These are phyloP conservation scores for Tolypocladium cylindrosporum DNA, from an alignment of 2,329 filamentous ascomycete genomes.

Conservation along the genomic window DNA sequence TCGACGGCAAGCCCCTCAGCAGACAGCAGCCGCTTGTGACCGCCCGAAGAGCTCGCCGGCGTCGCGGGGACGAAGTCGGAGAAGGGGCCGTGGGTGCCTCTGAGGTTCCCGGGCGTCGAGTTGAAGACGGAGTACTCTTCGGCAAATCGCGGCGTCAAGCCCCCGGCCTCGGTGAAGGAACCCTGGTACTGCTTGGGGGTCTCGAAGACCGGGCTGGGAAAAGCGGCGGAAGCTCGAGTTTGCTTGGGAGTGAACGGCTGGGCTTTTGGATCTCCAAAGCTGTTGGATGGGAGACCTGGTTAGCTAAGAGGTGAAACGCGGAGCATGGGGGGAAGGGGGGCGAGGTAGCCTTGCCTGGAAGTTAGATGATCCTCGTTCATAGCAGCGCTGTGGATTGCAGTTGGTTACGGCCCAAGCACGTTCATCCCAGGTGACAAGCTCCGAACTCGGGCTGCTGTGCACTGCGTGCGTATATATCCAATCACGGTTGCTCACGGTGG, in stretches of 20 bases:
- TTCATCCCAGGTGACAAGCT: slow-evolving; percentile 8
- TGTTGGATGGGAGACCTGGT: slow-evolving; percentile 24
- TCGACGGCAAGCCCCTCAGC: slow-evolving; percentile 37
- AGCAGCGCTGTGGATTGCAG: slow-evolving; percentile 31
- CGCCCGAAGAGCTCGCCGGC: slow-evolving; percentile 21
- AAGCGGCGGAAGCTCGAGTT: slow-evolving; percentile 43
- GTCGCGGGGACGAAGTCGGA: slow-evolving; percentile 30
- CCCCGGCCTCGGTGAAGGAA: slow-evolving; percentile 37
- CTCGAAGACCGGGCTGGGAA: slow-evolving; percentile 46
- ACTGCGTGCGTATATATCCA: not conserved
- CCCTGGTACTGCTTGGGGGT: slow-evolving; percentile 41
- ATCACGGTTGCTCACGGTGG: not conserved
- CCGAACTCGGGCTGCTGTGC: slow-evolving; percentile 1
- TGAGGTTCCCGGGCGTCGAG: slow-evolving; percentile 49
- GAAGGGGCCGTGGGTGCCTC: slow-evolving; percentile 34
- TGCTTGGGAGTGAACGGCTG: slow-evolving; percentile 48
- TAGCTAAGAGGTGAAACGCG: slow-evolving; percentile 17
- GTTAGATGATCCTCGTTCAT: slow-evolving; percentile 52
- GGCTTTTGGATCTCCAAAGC: slow-evolving; percentile 55
- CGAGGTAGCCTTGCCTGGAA: slow-evolving; percentile 36
- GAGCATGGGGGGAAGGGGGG: slow-evolving; percentile 1
- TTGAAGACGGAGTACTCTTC: slow-evolving; percentile 59
- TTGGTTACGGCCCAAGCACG: slow-evolving; percentile 6
- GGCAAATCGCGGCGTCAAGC: slow-evolving; percentile 52
- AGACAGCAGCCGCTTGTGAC: slow-evolving; percentile 42